phyloP scores from a whole-genome alignment of 2,329 filamentous ascomycete genomes.

The Colletotrichum magnum region DNA sequence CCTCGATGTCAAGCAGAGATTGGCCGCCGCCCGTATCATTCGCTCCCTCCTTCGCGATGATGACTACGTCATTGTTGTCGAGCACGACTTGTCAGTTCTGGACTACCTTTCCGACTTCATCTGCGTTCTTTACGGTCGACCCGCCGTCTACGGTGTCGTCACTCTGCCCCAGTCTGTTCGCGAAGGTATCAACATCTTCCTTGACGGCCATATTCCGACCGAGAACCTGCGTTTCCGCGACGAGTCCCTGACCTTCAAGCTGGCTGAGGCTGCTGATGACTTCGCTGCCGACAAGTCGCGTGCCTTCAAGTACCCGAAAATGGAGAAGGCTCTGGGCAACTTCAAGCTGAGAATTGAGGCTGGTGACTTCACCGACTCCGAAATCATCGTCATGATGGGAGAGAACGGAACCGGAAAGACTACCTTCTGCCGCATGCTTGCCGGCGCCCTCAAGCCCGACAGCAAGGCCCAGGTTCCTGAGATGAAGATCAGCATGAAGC shows the following conservation, averaged over 20 bases:
- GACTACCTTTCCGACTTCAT: slow-evolving; percentile 99
- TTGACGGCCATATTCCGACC: slow-evolving; percentile 97
- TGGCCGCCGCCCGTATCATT: slow-evolving; percentile 92
- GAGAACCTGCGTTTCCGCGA: slow-evolving; percentile 99
- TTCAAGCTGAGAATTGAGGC: slow-evolving; percentile 88
- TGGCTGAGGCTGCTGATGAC: slow-evolving; percentile 90
- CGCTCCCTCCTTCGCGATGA: slow-evolving; percentile 89
- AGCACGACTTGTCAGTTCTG: slow-evolving; percentile 98
- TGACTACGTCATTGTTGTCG: slow-evolving; percentile 98
- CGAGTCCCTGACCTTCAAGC: slow-evolving; percentile 95
- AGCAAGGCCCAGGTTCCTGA: slow-evolving; percentile 82
- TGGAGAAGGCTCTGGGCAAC: slow-evolving; percentile 92
- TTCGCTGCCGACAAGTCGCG: slow-evolving; percentile 87
- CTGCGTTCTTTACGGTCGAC: slow-evolving; percentile 95
- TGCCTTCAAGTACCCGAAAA: slow-evolving; percentile 87
- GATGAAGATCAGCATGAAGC: slow-evolving; percentile 99
- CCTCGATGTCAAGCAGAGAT: slow-evolving; percentile 98
- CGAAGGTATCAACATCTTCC: slow-evolving; percentile 99
- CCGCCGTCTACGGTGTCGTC: slow-evolving; percentile 97
- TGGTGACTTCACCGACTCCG: slow-evolving; percentile 95
- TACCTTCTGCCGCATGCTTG: slow-evolving; percentile 96
- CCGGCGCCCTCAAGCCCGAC: slow-evolving; percentile 94
- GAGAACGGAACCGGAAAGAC: slow-evolving; percentile 99
- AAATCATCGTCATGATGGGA: slow-evolving; percentile 99
- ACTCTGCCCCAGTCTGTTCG: slow-evolving; percentile 95